A percentile compares a stretch with the other conserved stretches of the same genome.
phyloP scores from a whole-genome alignment of 2,329 filamentous ascomycete species.

The Colletotrichum theobromicola region DNA sequence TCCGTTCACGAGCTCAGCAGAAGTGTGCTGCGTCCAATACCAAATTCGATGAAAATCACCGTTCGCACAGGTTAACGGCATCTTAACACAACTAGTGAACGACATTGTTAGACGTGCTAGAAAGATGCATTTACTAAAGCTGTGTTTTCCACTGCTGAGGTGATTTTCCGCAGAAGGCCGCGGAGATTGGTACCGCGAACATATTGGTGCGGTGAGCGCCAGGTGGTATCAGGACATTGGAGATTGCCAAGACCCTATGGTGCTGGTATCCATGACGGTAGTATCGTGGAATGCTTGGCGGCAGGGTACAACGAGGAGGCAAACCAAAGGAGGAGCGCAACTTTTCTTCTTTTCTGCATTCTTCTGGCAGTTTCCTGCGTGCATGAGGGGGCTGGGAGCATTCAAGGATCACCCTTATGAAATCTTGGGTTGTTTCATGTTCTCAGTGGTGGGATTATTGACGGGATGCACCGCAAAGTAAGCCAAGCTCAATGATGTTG shows the following conservation, averaged over 20 bases:
- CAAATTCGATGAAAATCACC: no score
- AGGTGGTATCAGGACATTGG: background rate
- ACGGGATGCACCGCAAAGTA: background rate
- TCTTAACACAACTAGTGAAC: no score
- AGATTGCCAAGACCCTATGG: background rate
- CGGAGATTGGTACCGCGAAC: background rate
- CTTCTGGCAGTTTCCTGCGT: background rate
- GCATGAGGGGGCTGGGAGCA: background rate
- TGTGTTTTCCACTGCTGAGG: background rate
- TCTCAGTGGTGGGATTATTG: background rate
- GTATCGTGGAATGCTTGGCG: conserved; percentile 1
- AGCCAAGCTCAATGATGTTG: background rate
- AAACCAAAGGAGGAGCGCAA: background rate
- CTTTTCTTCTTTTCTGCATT: background rate
- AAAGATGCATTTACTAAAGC: no score
- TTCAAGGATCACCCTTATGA: background rate
- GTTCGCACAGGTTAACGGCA: no score
- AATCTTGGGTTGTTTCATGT: background rate
- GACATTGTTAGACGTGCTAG: no score
- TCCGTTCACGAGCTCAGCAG: background rate
- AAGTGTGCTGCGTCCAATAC: no score
- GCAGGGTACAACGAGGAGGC: background rate
- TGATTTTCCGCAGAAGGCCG: background rate
- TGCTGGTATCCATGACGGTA: background rate
- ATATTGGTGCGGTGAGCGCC: background rate